Conservation (phyloP, 2,329 filamentous ascomycete species). For the Nakataea oryzae region DNA sequence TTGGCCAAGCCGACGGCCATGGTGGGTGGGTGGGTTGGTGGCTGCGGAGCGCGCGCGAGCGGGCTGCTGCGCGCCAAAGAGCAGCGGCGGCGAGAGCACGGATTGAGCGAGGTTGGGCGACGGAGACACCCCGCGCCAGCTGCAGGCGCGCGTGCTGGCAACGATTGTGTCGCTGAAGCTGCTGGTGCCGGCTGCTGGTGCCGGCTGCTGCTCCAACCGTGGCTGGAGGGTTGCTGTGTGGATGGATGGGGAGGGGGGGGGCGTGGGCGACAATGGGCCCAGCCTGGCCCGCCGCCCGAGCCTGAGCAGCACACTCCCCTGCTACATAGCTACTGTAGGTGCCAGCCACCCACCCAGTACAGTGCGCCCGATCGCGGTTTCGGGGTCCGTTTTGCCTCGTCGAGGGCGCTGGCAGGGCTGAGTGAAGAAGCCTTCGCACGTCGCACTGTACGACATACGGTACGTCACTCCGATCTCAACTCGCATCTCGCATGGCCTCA, state of each 20-base stretch:
- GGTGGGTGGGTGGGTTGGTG: too few relatives aligned
- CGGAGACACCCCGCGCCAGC: neutral
- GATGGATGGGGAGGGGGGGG: too few relatives aligned
- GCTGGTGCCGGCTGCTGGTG: neutral
- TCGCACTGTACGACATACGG: too few relatives aligned
- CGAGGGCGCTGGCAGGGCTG: neutral
- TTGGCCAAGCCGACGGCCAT: conserved; percentile 43
- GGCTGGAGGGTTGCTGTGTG: neutral
- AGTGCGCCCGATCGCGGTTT: neutral
- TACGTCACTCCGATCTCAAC: too few relatives aligned
- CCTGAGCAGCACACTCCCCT: too few relatives aligned
- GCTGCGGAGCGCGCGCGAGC: too few relatives aligned
- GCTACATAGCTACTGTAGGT: too few relatives aligned
- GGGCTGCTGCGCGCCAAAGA: neutral
- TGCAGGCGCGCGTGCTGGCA: neutral
- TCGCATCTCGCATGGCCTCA: neutral
- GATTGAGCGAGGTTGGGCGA: neutral
- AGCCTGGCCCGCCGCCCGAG: too few relatives aligned
- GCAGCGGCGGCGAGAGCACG: neutral
- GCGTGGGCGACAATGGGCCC: neutral
- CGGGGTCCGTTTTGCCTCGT: too few relatives aligned
- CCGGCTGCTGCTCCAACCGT: neutral
- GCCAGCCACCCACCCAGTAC: too few relatives aligned
- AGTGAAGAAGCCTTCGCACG: too few relatives aligned
- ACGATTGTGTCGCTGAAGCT: neutral